Base-by-base conservation (phyloP, 352 stramenopile species). In the Elongisporangium senticosum region DNA sequence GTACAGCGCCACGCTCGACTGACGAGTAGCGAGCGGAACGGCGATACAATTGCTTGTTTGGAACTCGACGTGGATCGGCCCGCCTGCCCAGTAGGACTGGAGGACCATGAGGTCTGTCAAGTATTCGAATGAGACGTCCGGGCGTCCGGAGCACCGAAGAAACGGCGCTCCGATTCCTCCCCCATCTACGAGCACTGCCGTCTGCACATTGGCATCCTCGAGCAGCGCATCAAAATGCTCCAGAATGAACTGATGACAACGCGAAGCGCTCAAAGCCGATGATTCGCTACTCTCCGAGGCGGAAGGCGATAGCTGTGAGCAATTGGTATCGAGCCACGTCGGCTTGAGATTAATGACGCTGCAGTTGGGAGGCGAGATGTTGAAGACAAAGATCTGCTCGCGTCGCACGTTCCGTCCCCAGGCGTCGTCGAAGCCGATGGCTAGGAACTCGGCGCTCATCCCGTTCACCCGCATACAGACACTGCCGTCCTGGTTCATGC, bases 31-130 rank as follows among this genome's bases (percentile, higher is more conserved):
- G 20, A 87, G 54, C 13, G 76, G 76, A 3, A 76, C 54, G 2
- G 74, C 76, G 7, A 70, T 49, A 40, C 79, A 87, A 17, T 79
- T 69, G 49, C 79, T 89, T 10, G 62, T 80, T 21, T 86, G 72
- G n/a, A 89, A 67, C 56, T 85, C 65, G 6, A 86, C 58, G 52
- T 79, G 68, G 53, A 76, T 79, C 23, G 66, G 71, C 0, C 72
- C 76, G 3, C 79, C 79, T 0, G 79, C 66, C 79, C 76, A 89
- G 54, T 72, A 86, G 1, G 67, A 73, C 59, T 85, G 72, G 7
- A 79, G 66, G 13, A 80, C 70, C 74, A 89, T 72, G 49, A 86
- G 59, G 57, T 89, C 79, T 7, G 79, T 84, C 11, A 85, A 76
- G 55, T 76, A 89, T 23, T 67, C 57, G 61, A 89, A 89, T 3